phyloP scores from a whole-genome alignment of 257 asterid species.

The Coffea eugenioides region DNA sequence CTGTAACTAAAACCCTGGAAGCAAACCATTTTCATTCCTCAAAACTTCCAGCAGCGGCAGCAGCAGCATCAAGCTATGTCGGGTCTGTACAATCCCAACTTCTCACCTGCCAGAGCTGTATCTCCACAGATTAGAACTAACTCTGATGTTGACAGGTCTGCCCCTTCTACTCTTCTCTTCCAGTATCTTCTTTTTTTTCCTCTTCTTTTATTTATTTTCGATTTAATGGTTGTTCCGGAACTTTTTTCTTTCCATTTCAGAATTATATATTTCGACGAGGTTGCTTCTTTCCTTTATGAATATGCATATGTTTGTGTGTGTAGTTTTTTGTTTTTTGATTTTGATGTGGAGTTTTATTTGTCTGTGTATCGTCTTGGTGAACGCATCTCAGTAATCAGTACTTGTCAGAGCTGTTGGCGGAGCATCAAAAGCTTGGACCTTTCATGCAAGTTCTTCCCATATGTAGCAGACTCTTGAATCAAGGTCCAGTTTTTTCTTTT shows the following conservation, averaged over 20 bases:
- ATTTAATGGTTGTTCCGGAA: not conserved
- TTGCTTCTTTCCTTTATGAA: not conserved
- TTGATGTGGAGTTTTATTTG: not conserved
- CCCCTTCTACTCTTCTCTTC: not conserved
- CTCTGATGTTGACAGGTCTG: conserved; percentile 76
- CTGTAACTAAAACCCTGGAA: conserved; percentile 12
- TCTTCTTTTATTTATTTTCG: not conserved
- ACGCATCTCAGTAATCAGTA: conserved; percentile 56
- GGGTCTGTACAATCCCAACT: conserved; percentile 70
- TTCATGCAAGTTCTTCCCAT: conserved; percentile 93
- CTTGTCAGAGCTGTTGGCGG: conserved; percentile 91
- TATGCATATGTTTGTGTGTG: no score
- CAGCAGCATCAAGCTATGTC: conserved; percentile 42
- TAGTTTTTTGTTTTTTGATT: not conserved
- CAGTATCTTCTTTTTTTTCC: not conserved
- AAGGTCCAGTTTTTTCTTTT: conserved; percentile 40
- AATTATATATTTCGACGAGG: not conserved
- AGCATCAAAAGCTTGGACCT: conserved; percentile 95
- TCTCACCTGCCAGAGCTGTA: conserved; percentile 88
- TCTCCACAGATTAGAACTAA: conserved; percentile 78
- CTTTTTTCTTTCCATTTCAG: not conserved
- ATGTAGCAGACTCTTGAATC: conserved; percentile 86
- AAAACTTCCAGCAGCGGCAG: no score
- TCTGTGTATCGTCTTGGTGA: not conserved
- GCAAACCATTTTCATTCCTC: not conserved